phyloP scores from a whole-genome alignment of 331 rosid genomes.

The Malus hybrid region DNA sequence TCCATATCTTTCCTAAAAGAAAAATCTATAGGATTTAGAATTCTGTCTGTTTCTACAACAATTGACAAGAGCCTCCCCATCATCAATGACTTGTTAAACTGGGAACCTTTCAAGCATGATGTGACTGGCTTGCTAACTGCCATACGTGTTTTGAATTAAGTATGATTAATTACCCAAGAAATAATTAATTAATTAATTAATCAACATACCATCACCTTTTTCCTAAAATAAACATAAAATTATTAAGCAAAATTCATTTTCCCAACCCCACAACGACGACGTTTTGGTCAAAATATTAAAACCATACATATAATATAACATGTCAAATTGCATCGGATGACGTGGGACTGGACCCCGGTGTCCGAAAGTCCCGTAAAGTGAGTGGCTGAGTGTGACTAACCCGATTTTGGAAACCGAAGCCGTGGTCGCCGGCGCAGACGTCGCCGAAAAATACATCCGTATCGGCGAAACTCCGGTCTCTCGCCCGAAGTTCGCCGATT shows the following conservation, averaged over 20 bases:
- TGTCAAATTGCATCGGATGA: neutral
- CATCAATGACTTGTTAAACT: neutral
- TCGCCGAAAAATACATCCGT: slow-evolving; percentile 18
- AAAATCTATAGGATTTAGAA: neutral
- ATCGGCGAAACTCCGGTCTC: slow-evolving; percentile 12
- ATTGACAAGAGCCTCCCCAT: neutral
- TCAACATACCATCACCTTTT: neutral
- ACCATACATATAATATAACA: neutral
- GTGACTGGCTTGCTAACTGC: neutral
- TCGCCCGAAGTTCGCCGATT: slow-evolving; percentile 11
- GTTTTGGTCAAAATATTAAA: neutral
- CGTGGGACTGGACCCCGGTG: neutral
- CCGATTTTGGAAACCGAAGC: slow-evolving; percentile 28
- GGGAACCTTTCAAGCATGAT: neutral
- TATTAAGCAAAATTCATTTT: neutral
- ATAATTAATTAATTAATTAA: neutral
- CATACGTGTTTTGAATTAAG: neutral
- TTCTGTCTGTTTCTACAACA: neutral
- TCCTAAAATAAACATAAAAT: neutral
- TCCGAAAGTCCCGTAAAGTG: neutral
- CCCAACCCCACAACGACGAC: neutral
- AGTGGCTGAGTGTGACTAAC: slow-evolving; percentile 29
- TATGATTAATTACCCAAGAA: neutral
- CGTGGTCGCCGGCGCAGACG: slow-evolving; percentile 18
- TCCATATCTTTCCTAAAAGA: neutral